Conservation (phyloP, 225 moss, liverwort and hornwort species). For the Polytrichum formosum region DNA sequence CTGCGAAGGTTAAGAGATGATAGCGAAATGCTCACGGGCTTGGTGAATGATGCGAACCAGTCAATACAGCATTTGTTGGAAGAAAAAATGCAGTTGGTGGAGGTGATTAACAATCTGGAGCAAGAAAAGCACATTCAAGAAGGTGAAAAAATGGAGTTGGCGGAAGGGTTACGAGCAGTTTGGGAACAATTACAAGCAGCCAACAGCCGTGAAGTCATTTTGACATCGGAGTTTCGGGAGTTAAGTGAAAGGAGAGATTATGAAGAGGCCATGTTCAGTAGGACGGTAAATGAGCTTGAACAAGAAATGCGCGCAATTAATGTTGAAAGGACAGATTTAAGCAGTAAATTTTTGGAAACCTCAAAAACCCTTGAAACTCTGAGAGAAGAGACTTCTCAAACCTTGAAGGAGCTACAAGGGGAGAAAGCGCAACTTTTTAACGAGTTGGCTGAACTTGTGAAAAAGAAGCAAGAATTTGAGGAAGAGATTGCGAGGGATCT, state of each 20-base stretch:
- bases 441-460: slow-evolving; percentile 25
- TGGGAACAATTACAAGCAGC: slow-evolving; percentile 49
- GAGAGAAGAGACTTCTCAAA: slow-evolving; percentile 23
- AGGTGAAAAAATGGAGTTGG: slow-evolving; percentile 41
- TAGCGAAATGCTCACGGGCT: slow-evolving; percentile 17
- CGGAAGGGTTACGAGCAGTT: slow-evolving; percentile 34
- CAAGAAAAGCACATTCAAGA: slow-evolving; percentile 36
- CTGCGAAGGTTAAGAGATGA: slow-evolving; percentile 42
- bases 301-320: slow-evolving; percentile 14
- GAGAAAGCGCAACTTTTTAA: slow-evolving; percentile 19
- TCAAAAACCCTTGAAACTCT: slow-evolving; percentile 17
- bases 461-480: slow-evolving; percentile 21
- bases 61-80: slow-evolving; percentile 36
- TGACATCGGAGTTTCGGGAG: slow-evolving; percentile 25
- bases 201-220: slow-evolving; percentile 32
- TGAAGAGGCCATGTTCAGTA: slow-evolving; percentile 21
- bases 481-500: slow-evolving; percentile 13
- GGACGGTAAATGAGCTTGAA: slow-evolving; percentile 25
- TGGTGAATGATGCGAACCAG: slow-evolving; percentile 40
- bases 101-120: slow-evolving; percentile 33
- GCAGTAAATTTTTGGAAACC: slow-evolving; percentile 19
- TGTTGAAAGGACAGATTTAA: slow-evolving; percentile 27
- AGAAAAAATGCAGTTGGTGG: slow-evolving; percentile 32
- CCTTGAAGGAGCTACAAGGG: slow-evolving; percentile 13
- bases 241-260: slow-evolving; percentile 33